Conservation (phyloP, 768 basidiomycete species). For the Lyophyllum decastes region DNA sequence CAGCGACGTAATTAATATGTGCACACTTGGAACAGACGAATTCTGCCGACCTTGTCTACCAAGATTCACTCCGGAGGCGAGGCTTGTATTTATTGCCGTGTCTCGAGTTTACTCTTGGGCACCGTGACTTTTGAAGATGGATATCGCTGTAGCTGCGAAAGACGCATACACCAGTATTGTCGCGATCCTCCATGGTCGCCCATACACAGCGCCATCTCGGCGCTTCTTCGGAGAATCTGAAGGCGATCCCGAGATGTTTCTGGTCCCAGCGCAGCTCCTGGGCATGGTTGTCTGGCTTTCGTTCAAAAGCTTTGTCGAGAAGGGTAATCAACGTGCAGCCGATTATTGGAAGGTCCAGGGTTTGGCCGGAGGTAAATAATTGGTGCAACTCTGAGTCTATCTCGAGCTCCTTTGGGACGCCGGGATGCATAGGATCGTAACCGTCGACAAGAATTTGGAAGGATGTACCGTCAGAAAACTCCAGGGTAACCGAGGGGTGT, state of each 20-base stretch:
- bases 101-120: slow-evolving; percentile 19
- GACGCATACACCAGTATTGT: slow-evolving; percentile 40
- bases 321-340: slow-evolving; percentile 57
- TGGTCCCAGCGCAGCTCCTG: slow-evolving; percentile 39
- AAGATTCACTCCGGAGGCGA: neutral
- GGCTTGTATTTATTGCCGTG: neutral
- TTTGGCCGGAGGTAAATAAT: slow-evolving; percentile 32
- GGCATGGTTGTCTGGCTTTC: slow-evolving; percentile 30
- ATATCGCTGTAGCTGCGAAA: slow-evolving; percentile 66
- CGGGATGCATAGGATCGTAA: slow-evolving; percentile 56
- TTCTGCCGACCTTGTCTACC: neutral
- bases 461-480: slow-evolving; percentile 42
- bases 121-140: slow-evolving; percentile 49
- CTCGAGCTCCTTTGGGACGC: slow-evolving; percentile 62
- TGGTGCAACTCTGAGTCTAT: slow-evolving; percentile 40
- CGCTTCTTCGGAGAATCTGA: slow-evolving; percentile 50
- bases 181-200: slow-evolving; percentile 59
- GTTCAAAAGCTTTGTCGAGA: slow-evolving; percentile 59
- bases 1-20: neutral
- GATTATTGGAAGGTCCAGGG: slow-evolving; percentile 42
- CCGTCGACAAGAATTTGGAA: slow-evolving; percentile 63
- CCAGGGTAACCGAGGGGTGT: slow-evolving; percentile 50
- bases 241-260: slow-evolving; percentile 47
- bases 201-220: slow-evolving; percentile 63
- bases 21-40: neutral